Conservation (phyloP, 768 basidiomycete genomes). For the Chalciporus chontae region DNA sequence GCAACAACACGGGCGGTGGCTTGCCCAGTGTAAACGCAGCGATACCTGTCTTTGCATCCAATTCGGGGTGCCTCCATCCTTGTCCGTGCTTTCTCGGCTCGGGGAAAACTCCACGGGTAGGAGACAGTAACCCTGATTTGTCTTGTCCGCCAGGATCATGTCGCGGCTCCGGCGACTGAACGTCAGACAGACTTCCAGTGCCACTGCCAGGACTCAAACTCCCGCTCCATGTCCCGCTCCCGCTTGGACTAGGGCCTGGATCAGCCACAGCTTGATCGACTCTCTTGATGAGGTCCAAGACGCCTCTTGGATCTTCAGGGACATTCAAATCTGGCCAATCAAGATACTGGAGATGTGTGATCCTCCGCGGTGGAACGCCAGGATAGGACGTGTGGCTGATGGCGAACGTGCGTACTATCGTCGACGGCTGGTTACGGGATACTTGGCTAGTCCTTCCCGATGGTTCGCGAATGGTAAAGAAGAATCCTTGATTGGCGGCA, state of each 20-base stretch:
- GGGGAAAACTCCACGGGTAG: slow-evolving; percentile 5
- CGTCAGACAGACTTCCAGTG: slow-evolving; percentile 14
- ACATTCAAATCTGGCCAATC: slow-evolving; percentile 98
- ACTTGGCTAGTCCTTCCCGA: slow-evolving; percentile 5
- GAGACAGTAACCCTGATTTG: slow-evolving; percentile 12
- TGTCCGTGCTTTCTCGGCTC: slow-evolving; percentile 11
- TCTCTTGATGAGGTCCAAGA: slow-evolving; percentile 70
- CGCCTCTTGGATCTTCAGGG: slow-evolving; percentile 73
- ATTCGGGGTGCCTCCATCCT: slow-evolving; percentile 33
- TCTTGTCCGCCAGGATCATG: slow-evolving; percentile 4
- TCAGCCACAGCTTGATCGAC: slow-evolving; percentile 42
- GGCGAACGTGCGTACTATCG: slow-evolving; percentile 63
- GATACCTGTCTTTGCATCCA: slow-evolving; percentile 57
- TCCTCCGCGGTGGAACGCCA: slow-evolving; percentile 52
- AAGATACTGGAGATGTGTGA: slow-evolving; percentile 88
- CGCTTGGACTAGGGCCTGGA: slow-evolving; percentile 26
- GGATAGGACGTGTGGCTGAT: slow-evolving; percentile 64
- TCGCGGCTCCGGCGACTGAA: slow-evolving; percentile 16
- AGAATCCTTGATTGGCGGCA: slow-evolving; percentile 32
- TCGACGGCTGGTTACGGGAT: slow-evolving; percentile 18
- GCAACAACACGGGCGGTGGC: slow-evolving; percentile 64
- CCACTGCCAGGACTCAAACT: slow-evolving; percentile 20
- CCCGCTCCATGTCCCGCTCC: slow-evolving; percentile 17
- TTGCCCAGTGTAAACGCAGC: slow-evolving; percentile 47
- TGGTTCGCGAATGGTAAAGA: slow-evolving; percentile 35